Percentiles rank a stretch among this genome's conserved stretches.
Conservation (phyloP, 2,329 filamentous ascomycete genomes). For the Delphinella strobiligena region DNA sequence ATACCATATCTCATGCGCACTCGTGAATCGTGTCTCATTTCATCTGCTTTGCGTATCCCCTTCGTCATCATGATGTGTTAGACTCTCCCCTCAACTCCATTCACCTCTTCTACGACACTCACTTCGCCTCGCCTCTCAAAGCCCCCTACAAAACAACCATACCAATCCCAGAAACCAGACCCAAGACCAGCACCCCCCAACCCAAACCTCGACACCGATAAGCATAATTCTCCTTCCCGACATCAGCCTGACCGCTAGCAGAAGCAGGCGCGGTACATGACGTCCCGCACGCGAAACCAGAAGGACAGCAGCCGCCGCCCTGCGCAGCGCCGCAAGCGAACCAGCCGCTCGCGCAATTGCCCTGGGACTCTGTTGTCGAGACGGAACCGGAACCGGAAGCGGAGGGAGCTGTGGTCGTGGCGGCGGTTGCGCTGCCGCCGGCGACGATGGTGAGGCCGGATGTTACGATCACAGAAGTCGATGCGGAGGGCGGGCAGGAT, state of each 20-base stretch:
- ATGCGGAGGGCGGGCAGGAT: constrained; percentile 55
- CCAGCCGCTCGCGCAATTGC: constrained; percentile 68
- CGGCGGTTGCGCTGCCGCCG: constrained; percentile 4
- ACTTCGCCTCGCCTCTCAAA: constrained; percentile 14
- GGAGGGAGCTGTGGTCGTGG: constrained; percentile 4
- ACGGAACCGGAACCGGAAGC: constrained; percentile 18
- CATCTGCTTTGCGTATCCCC: too few species aligned
- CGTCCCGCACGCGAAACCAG: constrained; percentile 60
- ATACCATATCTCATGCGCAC: too few species aligned
- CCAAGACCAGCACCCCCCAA: constrained; percentile 20
- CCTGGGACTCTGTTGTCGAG: too few species aligned
- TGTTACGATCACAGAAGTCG: constrained; percentile 51
- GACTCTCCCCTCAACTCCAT: too few species aligned
- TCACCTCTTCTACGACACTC: background rate
- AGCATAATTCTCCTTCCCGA: constrained; percentile 32
- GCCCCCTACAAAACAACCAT: constrained; percentile 25
- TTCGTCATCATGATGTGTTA: too few species aligned
- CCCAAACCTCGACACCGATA: too few species aligned
- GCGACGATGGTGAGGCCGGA: constrained; percentile 57
- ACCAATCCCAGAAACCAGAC: constrained; percentile 21
- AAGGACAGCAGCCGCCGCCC: constrained; percentile 74
- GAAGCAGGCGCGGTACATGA: constrained; percentile 52
- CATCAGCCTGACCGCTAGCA: constrained; percentile 45
- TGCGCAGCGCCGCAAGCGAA: constrained; percentile 53
- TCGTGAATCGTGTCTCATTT: constrained; percentile 4